Evolutionary conservation across 2,329 filamentous ascomycete species (phyloP).

Genomic region (Plectosphaerella sp.): DNA sequence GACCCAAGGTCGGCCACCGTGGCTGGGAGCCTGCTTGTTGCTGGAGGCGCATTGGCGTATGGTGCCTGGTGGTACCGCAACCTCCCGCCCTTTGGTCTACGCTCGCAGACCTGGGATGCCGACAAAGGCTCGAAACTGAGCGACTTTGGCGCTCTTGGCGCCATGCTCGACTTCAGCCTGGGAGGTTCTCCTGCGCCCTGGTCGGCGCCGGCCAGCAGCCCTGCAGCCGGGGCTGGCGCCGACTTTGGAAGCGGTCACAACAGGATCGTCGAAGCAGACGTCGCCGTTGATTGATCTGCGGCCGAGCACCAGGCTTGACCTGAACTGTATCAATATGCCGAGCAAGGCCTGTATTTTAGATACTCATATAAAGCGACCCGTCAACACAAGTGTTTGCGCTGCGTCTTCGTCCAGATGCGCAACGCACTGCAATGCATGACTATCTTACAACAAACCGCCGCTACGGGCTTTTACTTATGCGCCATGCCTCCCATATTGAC

Average conservation of each 20-base stretch:
- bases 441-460: neutral
- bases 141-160: conserved; percentile 42
- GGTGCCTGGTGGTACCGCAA: conserved; percentile 33
- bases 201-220: conserved; percentile 1
- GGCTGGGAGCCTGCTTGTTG: conserved; percentile 25
- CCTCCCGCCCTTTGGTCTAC: conserved; percentile 40
- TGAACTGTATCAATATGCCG: neutral
- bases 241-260: conserved; percentile 3
- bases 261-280: conserved; percentile 9
- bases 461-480: no score
- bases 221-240: conserved; percentile 3
- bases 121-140: conserved; percentile 24
- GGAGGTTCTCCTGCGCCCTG: conserved; percentile 3
- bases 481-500: no score
- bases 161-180: conserved; percentile 30
- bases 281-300: conserved; percentile 7
- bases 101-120: conserved; percentile 36
- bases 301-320: no score
- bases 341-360: neutral
- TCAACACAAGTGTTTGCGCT: neutral
- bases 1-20: conserved; percentile 26
- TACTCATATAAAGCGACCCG: neutral
- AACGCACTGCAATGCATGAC: neutral
- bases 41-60: conserved; percentile 33
- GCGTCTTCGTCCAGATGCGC: neutral